Base-by-base conservation (phyloP, 2,329 filamentous ascomycete species). In the Phyllosticta citriasiana region DNA sequence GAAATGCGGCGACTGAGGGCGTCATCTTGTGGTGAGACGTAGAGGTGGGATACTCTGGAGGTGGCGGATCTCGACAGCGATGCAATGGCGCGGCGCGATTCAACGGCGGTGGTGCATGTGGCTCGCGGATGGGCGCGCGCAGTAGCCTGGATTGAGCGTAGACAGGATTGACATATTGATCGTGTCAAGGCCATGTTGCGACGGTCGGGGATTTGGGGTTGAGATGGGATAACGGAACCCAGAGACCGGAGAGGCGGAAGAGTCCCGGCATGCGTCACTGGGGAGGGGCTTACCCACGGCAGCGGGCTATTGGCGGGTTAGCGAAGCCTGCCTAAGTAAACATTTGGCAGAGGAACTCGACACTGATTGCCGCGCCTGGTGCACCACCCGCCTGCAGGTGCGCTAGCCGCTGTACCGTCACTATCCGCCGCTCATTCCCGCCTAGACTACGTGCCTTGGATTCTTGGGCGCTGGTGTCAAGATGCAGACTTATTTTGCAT, bases 151-250 rank as follows among this genome's bases (percentile, higher is more conserved):
- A 58, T 55, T 2, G 60, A 60, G 16, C 71, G 68, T 53, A 73
- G 62, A 64, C 71, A 74, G 14, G 68, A 69, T 1, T 65, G 55
- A 63, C 72, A 74, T 63, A 72, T 66, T 6, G 64, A 67, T 26
- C 64, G 67, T 51, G 68, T 53, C n/a, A 69, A 66, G 4, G 68
- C 60, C 62, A 64, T 64, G 22, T 50, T 30, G 50, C 55, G 40
- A 16, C n/a, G 54, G 25, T 22, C 53, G 55, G 57, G 59, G 55
- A 27, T 12, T 53, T 14, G 52, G 26, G 22, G 52, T 53, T 25
- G 52, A 25, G 52, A 27, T 25, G 12, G 52, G 52, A 19, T 53
- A 27, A 25, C 52, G 52, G 52, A 22, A 16, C 9, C 52, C 22
- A 53, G 25, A 53, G 22, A 27, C 52, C 22, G 52, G 52, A 53